These are phyloP conservation scores for Neoarthrinium moseri DNA, from an alignment of 2,329 filamentous ascomycete species.

Conservation along the genomic window DNA sequence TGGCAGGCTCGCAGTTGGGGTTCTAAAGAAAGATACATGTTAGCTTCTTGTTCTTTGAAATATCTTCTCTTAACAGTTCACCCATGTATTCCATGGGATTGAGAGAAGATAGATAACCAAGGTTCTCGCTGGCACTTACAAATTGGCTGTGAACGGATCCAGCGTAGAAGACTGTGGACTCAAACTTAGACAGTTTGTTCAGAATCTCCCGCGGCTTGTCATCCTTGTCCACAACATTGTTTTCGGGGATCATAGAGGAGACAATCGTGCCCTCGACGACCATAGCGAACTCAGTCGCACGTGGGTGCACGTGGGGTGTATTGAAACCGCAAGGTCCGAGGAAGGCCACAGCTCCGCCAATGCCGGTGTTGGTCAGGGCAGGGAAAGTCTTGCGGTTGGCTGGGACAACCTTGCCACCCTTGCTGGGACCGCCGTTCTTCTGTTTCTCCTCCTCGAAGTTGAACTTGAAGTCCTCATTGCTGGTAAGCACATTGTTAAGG, in stretches of 20 bases:
- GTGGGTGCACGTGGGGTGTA: constrained; percentile 55
- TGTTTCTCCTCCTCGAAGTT: constrained; percentile 39
- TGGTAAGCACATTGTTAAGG: constrained; percentile 38
- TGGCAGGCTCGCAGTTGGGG: constrained; percentile 48
- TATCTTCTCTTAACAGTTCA: no score
- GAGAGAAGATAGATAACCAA: not conserved
- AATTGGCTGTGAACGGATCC: constrained; percentile 55
- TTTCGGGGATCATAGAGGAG: constrained; percentile 53
- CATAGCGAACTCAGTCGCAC: constrained; percentile 52
- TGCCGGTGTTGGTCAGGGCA: constrained; percentile 50
- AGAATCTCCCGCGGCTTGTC: constrained; percentile 34
- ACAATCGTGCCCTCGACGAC: constrained; percentile 47
- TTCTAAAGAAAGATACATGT: no score
- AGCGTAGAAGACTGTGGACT: constrained; percentile 54
- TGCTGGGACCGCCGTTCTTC: constrained; percentile 28
- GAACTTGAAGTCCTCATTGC: constrained; percentile 47
- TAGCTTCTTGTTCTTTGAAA: constrained; percentile 44
- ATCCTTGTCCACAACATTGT: constrained; percentile 40
- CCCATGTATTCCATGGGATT: no score
- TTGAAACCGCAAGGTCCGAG: constrained; percentile 54
- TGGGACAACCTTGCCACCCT: constrained; percentile 47
- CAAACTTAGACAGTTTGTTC: constrained; percentile 37
- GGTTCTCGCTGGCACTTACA: no score
- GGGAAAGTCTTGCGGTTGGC: constrained; percentile 58
- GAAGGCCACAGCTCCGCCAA: constrained; percentile 51